Evolutionary conservation across 805 yeast species (phyloP), one percentile per base, ranked within the genome.

Genomic region (Pichia nanzhaoensis): DNA sequence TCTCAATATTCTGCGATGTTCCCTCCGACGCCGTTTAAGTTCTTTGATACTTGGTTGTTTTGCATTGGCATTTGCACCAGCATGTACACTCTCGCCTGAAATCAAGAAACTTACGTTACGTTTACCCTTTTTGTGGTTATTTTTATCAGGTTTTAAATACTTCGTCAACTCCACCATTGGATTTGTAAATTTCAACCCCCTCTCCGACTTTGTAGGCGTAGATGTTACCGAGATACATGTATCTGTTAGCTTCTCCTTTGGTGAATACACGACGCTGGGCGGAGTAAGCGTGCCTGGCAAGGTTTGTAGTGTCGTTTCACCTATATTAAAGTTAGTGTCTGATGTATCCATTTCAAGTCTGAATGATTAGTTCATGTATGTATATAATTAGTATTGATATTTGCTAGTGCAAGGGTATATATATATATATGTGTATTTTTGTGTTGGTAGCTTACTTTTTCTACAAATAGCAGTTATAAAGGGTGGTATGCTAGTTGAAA

Each of bases 271-370:
- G 8, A 36, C 28, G 13, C 18, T 28, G 5, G 53, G 53, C 3
- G 53, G 53, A 3, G 53, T 50, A 7, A 42, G n/a, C 9, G 49
- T 42, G 4, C 53, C 53, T 1, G 53, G 53, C 8, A 44, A 34
- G 21, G 45, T 49, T 31, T 46, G 42, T 9, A 46, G 32, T 17
- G 47, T 47, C 3, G 33, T 19, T 45, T 45, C 41, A 18, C 46
- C 42, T 14, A 44, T 40, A 6, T 40, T 21, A 27, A 12, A 28
- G n/a, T 35, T 22, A n/a, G 6, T 6, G 21, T n/a, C 17, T 19
- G 46, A 10, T 28, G n/a, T n/a, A 17, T 10, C 16, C 28, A 34
- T 37, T 3, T 17, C 9, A 21, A 24, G 6, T 6, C 9, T 24
- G 10, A 4, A 30, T 14, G 6, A 30, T 30, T 30, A 30, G n/a